phyloP scores from a whole-genome alignment of 768 basidiomycete genomes.

The Termitomyces sp. region DNA sequence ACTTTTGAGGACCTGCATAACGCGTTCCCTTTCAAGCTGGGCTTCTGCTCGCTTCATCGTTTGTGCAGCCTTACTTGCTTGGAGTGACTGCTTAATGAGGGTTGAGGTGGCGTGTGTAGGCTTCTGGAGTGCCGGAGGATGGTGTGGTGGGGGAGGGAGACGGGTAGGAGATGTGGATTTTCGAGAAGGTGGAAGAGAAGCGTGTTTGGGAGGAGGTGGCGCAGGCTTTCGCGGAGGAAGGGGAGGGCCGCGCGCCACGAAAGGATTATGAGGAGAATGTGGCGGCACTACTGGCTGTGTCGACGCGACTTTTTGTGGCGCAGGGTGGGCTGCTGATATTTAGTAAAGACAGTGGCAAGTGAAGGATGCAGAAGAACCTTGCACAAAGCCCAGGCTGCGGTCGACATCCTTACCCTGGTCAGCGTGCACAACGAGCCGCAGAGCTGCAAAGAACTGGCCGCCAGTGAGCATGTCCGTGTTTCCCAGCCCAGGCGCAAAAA shows the following conservation, averaged over 20 bases:
- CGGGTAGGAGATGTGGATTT: conserved; percentile 15
- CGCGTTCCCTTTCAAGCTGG: conserved; percentile 61
- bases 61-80: conserved; percentile 68
- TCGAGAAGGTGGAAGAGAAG: conserved; percentile 14
- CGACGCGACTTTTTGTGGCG: conserved; percentile 10
- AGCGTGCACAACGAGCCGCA: conserved; percentile 61
- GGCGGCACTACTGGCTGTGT: conserved; percentile 5
- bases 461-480: conserved; percentile 51
- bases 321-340: conserved; percentile 14
- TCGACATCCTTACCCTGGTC: conserved; percentile 59
- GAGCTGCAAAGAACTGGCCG: conserved; percentile 72
- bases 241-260: conserved; percentile 34
- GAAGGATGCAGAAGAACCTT: conserved; percentile 42
- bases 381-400: conserved; percentile 63
- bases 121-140: conserved; percentile 28
- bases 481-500: conserved; percentile 54
- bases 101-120: conserved; percentile 51
- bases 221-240: conserved; percentile 46
- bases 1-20: conserved; percentile 68
- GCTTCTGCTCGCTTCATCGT: conserved; percentile 65
- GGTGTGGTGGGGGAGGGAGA: conserved; percentile 9
- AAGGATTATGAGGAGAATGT: conserved; percentile 33
- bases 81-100: conserved; percentile 68
- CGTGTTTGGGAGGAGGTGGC: conserved; percentile 33
- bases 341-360: neutral